Evolutionary conservation across 2,329 filamentous ascomycete genomes (phyloP), one percentile per base, ranked within the genome.

Genomic region (Nannizziopsis arthrosporioides): DNA sequence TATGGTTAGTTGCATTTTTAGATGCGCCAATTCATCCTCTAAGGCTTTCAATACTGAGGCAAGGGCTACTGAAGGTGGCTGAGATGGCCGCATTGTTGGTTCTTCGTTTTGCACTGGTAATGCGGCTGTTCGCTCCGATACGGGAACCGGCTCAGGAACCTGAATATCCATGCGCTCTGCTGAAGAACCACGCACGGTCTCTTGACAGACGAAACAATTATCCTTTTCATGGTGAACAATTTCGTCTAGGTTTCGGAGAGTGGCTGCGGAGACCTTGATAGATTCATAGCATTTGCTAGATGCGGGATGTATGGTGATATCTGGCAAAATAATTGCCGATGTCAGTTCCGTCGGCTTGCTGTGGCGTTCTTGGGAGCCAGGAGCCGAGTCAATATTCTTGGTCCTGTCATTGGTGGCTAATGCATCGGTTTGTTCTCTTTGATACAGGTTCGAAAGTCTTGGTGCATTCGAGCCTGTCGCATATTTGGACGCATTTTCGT

Each of bases 31-130:
- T 63, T 94, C 88, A 61, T 93, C 86, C 56, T 85, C 74, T 2
- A 93, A 70, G 6, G 80, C 76, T 66, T 93, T 92, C 62, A 94
- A 81, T 17, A 94, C 84, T n/a, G 81, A 78, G 6, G 84, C 83
- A 18, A 94, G 76, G 8, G 87, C 86, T 38, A 81, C 67, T 3
- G 76, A 79, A 0, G 86, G 86, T 1, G 78, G 69, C 59, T 85
- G 81, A 1, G 81, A 74, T 5, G 71, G 78, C 0, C 78, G 76
- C 41, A 81, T 61, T 0, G 78, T 82, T 0, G 74, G 74, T 44
- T 79, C 75, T n/a, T 73, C 69, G 42, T 77, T 72, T 44, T 47
- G 52, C 48, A 37, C 49, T 30, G 43, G 47, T 39, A 44, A 55
- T 42, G 63, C 58, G 19, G 66, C 63, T 62, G 69, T 71, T 43